Conservation (phyloP, 495 filamentous ascomycete species). For the Neurospora cerealis region DNA sequence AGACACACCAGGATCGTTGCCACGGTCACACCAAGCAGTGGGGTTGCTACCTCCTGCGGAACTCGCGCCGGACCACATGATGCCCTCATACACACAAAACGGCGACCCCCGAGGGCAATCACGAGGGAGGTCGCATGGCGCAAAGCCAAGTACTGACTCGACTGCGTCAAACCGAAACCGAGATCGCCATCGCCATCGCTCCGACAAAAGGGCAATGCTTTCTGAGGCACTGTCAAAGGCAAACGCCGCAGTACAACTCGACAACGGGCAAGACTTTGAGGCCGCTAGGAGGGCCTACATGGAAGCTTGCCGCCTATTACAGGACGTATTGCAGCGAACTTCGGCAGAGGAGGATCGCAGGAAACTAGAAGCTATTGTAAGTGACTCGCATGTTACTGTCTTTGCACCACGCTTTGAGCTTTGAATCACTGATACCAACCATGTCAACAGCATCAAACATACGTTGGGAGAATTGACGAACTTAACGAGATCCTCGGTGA, state of each 20-base stretch:
- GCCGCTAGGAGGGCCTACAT: slow-evolving; percentile 85
- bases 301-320: slow-evolving; percentile 77
- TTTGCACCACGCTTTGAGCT: neutral
- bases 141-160: slow-evolving; percentile 32
- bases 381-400: slow-evolving; percentile 25
- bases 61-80: slow-evolving; percentile 7
- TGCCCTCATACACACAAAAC: slow-evolving; percentile 23
- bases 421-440: neutral
- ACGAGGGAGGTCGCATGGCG: slow-evolving; percentile 35
- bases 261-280: slow-evolving; percentile 90
- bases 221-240: slow-evolving; percentile 89
- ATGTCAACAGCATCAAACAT: slow-evolving; percentile 62
- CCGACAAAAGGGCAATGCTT: slow-evolving; percentile 66
- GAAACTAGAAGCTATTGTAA: slow-evolving; percentile 84
- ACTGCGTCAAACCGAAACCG: slow-evolving; percentile 16
- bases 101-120: slow-evolving; percentile 34
- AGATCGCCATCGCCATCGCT: slow-evolving; percentile 4
- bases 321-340: slow-evolving; percentile 77
- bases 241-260: slow-evolving; percentile 86
- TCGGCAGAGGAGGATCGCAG: slow-evolving; percentile 70
- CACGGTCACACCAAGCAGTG: slow-evolving; percentile 4
- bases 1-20: slow-evolving; percentile 10
- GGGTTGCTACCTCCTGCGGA: slow-evolving; percentile 7
- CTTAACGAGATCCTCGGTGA: slow-evolving; percentile 58
- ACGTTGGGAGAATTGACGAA: slow-evolving; percentile 78